Evolutionary conservation across 2,329 filamentous ascomycete species (phyloP), one percentile per base, ranked within the genome.

Genomic region (Nigrospora oryzae): DNA sequence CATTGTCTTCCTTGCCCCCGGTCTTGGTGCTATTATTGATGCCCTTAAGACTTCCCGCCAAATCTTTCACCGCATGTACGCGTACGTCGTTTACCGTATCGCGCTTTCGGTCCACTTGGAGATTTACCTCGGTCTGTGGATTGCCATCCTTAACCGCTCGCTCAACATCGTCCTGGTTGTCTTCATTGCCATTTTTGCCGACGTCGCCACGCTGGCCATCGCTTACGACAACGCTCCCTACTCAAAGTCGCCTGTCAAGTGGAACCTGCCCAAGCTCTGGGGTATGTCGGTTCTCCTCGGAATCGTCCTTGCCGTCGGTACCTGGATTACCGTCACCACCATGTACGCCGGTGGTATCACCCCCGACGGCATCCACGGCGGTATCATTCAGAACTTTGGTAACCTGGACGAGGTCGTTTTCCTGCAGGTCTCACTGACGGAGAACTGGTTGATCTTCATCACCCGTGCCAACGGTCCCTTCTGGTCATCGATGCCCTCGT

Each of bases 381-480:
- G 89, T 77, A 91, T 95, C 56, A 85, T 90, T 53, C 86, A 95
- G 75, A 91, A 93, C 71, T 86, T 84, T 57, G 89, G 89, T 77
- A 78, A 83, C 62, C 71, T 86, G 45, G 87, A 95, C 56, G 81
- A 83, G 56, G 82, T 95, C 47, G 69, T 95, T 59, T 95, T 95
- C 79, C 82, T 95, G 34, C 81, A 95, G 70, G 87, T 95, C 65
- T 88, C 86, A 12, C 79, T 95, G 44, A 90, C 89, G 49, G 87
- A 95, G 76, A 95, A 94, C 73, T 95, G 89, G 89, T 78, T 95
- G 43, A 95, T 95, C 68, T 94, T 95, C 74, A 91, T 95, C 70
- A 95, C 89, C 53, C 88, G 89, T 75, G 85, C 88, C 69, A 90
- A 90, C 68, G 88, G 89, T 59, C 87, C 88, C 44, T 91, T 94